Percentiles rank a stretch among this genome's conserved stretches.
Conservation (phyloP, 345 rosid genomes). For the Eucalyptus leucophloia region DNA sequence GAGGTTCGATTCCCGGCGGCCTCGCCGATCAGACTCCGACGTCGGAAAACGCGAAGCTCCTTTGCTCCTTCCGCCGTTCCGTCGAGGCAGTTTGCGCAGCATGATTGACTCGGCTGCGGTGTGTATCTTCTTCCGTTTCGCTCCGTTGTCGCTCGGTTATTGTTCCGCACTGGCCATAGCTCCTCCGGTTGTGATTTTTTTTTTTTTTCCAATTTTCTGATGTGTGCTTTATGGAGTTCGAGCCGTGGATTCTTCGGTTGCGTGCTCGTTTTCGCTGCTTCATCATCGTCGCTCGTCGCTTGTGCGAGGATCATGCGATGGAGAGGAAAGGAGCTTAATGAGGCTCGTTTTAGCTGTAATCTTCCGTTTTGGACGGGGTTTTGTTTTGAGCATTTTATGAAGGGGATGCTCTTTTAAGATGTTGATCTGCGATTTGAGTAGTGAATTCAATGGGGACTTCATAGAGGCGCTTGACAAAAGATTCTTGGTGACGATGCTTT, state of each 20-base stretch:
- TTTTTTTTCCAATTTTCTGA: not conserved
- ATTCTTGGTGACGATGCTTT: not conserved
- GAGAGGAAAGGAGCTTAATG: not conserved
- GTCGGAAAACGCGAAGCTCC: not conserved
- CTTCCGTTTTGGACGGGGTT: not conserved
- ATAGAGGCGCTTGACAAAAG: not conserved
- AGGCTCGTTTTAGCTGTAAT: not conserved
- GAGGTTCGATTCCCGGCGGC: not conserved
- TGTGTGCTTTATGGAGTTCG: not conserved
- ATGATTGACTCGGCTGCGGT: not conserved
- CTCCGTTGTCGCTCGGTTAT: not conserved
- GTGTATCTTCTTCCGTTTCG: not conserved
- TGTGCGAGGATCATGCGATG: not conserved
- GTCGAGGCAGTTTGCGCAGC: not conserved
- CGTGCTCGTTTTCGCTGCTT: not conserved
- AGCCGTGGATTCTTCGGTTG: not conserved
- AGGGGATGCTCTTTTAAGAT: not conserved
- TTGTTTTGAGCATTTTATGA: not conserved
- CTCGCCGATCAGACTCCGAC: not conserved
- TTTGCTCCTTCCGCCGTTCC: not conserved
- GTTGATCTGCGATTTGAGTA: not conserved
- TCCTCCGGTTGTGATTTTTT: not conserved
- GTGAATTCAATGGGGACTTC: not conserved
- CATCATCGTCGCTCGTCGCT: not conserved
- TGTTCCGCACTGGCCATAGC: not conserved